Conservation (phyloP, 768 basidiomycete species). For the Kwoniella shandongensis region DNA sequence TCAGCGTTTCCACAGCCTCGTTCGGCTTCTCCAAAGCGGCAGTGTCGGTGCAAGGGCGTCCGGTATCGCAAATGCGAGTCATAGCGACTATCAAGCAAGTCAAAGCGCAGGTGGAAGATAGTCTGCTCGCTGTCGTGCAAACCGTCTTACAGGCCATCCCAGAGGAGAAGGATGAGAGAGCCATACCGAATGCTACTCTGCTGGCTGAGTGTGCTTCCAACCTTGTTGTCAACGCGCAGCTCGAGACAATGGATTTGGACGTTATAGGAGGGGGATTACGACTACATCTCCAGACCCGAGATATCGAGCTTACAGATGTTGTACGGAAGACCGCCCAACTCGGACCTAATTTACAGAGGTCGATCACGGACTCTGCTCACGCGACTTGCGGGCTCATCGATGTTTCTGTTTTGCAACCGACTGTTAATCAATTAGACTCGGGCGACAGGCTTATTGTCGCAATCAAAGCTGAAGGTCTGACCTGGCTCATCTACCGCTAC, state of each 20-base stretch:
- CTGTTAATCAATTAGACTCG: background rate
- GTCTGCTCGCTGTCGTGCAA: constrained; percentile 7
- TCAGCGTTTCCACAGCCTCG: constrained; percentile 14
- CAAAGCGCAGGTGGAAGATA: constrained; percentile 8
- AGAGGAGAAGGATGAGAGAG: background rate
- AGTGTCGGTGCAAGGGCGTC: constrained; percentile 3
- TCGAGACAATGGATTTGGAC: constrained; percentile 7
- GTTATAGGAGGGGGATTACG: constrained; percentile 9
- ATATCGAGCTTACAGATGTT: constrained; percentile 3
- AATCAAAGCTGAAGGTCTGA: constrained; percentile 7
- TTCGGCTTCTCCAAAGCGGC: constrained; percentile 14
- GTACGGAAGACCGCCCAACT: background rate
- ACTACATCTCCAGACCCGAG: background rate
- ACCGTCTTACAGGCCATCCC: constrained; percentile 2
- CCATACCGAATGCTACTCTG: background rate
- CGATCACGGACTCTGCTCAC: constrained; percentile 1
- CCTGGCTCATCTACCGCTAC: background rate
- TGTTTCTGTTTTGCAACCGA: constrained; percentile 4
- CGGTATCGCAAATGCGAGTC: constrained; percentile 1
- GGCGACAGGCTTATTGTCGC: constrained; percentile 9
- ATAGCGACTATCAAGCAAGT: constrained; percentile 20
- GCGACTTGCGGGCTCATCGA: constrained; percentile 4
- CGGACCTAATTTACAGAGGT: background rate
- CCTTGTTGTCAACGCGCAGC: constrained; percentile 3
- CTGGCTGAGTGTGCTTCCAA: background rate